Evolutionary conservation across 2,329 filamentous ascomycete genomes (phyloP).

Genomic region (Nigrograna mackinnonii): DNA sequence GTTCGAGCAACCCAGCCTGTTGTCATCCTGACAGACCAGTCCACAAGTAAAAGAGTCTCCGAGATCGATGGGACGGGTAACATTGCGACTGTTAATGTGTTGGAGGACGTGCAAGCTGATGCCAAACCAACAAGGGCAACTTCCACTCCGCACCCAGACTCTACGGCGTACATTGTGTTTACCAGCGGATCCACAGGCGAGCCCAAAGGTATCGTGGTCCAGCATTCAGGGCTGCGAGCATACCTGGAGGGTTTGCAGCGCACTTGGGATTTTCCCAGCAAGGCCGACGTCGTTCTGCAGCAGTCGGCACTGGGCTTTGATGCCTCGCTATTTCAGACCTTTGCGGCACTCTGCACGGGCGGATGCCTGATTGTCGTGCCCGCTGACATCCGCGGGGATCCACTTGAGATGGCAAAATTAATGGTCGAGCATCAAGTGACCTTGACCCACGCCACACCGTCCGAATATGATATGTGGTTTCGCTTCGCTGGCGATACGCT

Average conservation of each 20-base stretch:
- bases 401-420: conserved; percentile 36
- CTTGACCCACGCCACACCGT: conserved; percentile 44
- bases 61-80: no score
- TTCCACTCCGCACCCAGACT: no score
- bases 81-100: no score
- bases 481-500: conserved; percentile 19
- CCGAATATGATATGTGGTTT: conserved; percentile 42
- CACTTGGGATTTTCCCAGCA: no score
- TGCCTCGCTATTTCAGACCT: conserved; percentile 45
- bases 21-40: conserved; percentile 10
- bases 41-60: no score
- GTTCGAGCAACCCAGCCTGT: conserved; percentile 4
- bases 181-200: background rate
- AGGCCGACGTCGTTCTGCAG: conserved; percentile 51
- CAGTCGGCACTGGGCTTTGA: conserved; percentile 47
- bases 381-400: conserved; percentile 32
- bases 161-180: conserved; percentile 6
- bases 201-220: background rate
- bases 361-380: conserved; percentile 43
- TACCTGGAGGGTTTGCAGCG: no score
- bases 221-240: no score
- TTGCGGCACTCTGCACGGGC: conserved; percentile 46
- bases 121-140: no score
- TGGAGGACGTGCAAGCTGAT: background rate
- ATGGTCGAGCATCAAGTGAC: conserved; percentile 43